Percentiles rank a stretch among this genome's conserved stretches.
phyloP scores from a whole-genome alignment of 2,329 filamentous ascomycete species.

The Aspergillus terreus region DNA sequence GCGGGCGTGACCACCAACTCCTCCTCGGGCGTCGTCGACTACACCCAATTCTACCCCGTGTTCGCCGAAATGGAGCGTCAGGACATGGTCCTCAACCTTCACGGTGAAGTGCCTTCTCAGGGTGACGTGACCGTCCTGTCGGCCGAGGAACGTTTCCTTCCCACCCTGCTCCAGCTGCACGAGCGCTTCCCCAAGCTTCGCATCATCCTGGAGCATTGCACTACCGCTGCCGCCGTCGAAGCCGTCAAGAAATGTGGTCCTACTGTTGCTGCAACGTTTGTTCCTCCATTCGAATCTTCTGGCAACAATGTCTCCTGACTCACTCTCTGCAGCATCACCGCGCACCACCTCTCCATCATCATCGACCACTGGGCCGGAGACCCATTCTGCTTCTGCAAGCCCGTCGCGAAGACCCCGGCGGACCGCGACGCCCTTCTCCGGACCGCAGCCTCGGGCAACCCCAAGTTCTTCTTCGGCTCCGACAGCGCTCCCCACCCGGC shows the following conservation, averaged over 20 bases:
- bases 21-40: conserved; percentile 45
- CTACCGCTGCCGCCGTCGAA: conserved; percentile 74
- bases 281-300: neutral
- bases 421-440: conserved; percentile 70
- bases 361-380: conserved; percentile 70
- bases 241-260: conserved; percentile 73
- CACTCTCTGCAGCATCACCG: conserved; percentile 64
- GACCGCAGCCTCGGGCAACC: conserved; percentile 52
- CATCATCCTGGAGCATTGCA: conserved; percentile 75
- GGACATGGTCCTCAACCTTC: conserved; percentile 83
- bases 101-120: conserved; percentile 61
- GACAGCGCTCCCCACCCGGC: conserved; percentile 67
- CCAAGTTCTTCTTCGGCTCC: conserved; percentile 66
- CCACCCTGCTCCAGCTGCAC: conserved; percentile 71
- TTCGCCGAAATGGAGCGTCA: conserved; percentile 88
- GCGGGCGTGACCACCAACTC: conserved; percentile 58
- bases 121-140: conserved; percentile 57
- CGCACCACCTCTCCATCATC: conserved; percentile 78
- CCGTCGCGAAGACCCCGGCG: conserved; percentile 67
- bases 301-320: neutral
- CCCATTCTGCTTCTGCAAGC: conserved; percentile 77
- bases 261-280: conserved; percentile 57
- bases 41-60: conserved; percentile 51
- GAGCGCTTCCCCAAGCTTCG: conserved; percentile 62
- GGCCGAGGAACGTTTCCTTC: conserved; percentile 74